These are phyloP conservation scores for Trifolium dubium DNA, from an alignment of 306 rosid species.

Conservation along the genomic window DNA sequence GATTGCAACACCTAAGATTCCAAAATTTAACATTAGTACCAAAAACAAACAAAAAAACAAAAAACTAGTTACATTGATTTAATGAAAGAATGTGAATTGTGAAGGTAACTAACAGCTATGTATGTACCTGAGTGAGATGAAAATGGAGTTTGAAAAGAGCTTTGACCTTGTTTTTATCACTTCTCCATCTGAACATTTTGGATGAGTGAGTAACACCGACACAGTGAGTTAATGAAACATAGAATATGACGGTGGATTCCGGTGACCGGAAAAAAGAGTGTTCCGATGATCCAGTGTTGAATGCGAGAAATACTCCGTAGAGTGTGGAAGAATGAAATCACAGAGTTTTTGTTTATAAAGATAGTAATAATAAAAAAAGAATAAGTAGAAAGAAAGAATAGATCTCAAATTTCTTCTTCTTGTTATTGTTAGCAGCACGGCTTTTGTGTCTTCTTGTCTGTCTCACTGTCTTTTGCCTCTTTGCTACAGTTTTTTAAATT, in stretches of 20 bases:
- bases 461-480: slow-evolving; percentile 18
- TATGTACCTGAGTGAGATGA: slow-evolving; percentile 75
- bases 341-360: too few species aligned
- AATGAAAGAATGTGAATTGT: too few species aligned
- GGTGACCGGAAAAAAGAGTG: slow-evolving; percentile 34
- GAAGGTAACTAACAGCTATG: too few species aligned
- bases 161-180: slow-evolving; percentile 82
- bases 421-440: background rate
- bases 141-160: slow-evolving; percentile 85
- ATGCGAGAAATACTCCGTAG: slow-evolving; percentile 8
- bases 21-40: too few species aligned
- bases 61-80: too few species aligned
- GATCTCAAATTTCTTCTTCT: slow-evolving; percentile 33
- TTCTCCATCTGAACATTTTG: slow-evolving; percentile 93
- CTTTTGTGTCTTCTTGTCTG: background rate
- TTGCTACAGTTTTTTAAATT: slow-evolving; percentile 44
- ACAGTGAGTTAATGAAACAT: slow-evolving; percentile 20
- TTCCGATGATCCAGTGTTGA: slow-evolving; percentile 28
- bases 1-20: slow-evolving; percentile 60
- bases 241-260: slow-evolving; percentile 31
- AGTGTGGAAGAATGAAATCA: slow-evolving; percentile 1
- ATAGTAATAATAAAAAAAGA: background rate
- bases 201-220: slow-evolving; percentile 17
- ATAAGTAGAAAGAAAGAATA: slow-evolving; percentile 6
- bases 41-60: too few species aligned